Conservation (phyloP, 1,284 basidiomycete genomes). For the Austropuccinia psidii region DNA sequence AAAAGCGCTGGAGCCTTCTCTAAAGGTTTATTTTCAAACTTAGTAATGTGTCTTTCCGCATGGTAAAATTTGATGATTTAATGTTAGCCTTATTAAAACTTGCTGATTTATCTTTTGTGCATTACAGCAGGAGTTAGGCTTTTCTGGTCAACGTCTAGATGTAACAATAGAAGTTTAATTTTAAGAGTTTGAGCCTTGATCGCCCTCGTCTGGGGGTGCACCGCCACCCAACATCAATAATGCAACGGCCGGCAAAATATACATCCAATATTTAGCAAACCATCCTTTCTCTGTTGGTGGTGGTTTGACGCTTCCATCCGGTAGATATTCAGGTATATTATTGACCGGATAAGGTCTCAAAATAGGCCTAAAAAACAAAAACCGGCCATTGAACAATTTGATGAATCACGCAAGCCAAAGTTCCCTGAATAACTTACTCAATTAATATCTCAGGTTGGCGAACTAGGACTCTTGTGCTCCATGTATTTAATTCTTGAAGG, state of each 20-base stretch:
- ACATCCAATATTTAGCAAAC: conserved; percentile 69
- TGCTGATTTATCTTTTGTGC: too few relatives aligned
- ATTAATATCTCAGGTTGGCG: conserved; percentile 9
- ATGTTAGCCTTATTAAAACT: too few relatives aligned
- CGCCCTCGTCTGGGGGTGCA: conserved; percentile 21
- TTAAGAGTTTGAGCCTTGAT: too few relatives aligned
- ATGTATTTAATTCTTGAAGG: not conserved
- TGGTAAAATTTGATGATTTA: too few relatives aligned
- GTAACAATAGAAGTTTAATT: too few relatives aligned
- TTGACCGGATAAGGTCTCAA: not conserved
- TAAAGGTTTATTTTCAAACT: too few relatives aligned
- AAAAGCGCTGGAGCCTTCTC: too few relatives aligned
- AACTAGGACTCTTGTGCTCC: conserved; percentile 1
- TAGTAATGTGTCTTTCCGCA: too few relatives aligned
- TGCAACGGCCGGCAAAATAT: conserved; percentile 59
- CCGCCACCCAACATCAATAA: conserved; percentile 41
- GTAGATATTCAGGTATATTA: conserved; percentile 1
- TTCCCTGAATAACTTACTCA: not conserved
- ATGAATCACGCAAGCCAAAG: too few relatives aligned
- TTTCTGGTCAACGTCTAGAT: too few relatives aligned
- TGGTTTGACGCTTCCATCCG: conserved; percentile 19
- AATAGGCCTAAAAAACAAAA: not conserved
- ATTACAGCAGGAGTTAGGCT: too few relatives aligned
- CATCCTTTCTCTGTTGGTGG: conserved; percentile 14
- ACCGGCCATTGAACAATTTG: not conserved